Evolutionary conservation across 352 stramenopile species (phyloP).

Genomic region (Pythium monospermum): DNA sequence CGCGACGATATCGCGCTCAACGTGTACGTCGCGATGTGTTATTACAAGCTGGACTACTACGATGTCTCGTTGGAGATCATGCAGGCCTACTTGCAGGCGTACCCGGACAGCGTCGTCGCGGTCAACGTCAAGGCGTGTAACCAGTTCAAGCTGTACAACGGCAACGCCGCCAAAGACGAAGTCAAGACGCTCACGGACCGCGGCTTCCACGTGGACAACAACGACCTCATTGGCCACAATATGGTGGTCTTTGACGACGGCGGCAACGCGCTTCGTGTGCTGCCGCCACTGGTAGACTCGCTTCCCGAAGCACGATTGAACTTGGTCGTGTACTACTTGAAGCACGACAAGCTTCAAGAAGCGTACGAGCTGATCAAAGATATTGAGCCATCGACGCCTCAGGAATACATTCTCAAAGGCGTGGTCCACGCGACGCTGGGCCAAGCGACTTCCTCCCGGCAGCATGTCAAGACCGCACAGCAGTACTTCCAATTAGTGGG

Average conservation of each 20-base stretch:
- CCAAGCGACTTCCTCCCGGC: conserved; percentile 81
- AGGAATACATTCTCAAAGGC: conserved; percentile 90
- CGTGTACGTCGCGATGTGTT: conserved; percentile 98
- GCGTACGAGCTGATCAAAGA: conserved; percentile 94
- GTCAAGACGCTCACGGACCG: conserved; percentile 89
- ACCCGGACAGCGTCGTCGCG: conserved; percentile 88
- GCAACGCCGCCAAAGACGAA: conserved; percentile 92
- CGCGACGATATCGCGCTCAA: conserved; percentile 95
- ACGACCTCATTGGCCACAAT: conserved; percentile 96
- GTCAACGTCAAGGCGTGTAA: conserved; percentile 98
- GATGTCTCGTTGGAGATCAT: conserved; percentile 97
- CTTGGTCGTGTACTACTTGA: conserved; percentile 92
- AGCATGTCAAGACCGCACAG: conserved; percentile 92
- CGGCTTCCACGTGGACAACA: conserved; percentile 86
- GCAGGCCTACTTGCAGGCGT: conserved; percentile 91
- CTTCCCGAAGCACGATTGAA: conserved; percentile 95
- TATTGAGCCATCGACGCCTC: conserved; percentile 90
- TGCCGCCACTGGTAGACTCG: conserved; percentile 90
- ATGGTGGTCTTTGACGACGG: conserved; percentile 95
- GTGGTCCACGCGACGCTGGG: conserved; percentile 91
- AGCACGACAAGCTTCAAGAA: conserved; percentile 90
- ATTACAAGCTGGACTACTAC: conserved; percentile 98
- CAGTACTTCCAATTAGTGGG: conserved; percentile 94
- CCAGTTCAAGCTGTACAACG: conserved; percentile 96
- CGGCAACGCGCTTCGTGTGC: conserved; percentile 89